Evolutionary conservation across 345 rosid species (phyloP).

Genomic region (Moricandia arvensis): DNA sequence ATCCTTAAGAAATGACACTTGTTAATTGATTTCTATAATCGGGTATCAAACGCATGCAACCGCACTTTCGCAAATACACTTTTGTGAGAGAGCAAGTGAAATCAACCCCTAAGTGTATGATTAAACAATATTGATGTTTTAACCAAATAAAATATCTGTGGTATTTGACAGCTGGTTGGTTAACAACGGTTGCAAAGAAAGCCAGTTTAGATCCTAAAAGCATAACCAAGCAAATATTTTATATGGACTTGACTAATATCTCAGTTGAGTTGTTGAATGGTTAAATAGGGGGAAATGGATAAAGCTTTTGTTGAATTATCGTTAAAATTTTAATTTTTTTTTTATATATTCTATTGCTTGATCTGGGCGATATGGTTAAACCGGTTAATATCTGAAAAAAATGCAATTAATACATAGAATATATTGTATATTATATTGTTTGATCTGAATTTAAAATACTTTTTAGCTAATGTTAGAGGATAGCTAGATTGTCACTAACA

Average conservation of each 20-base stretch:
- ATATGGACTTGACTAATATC: too few relatives aligned
- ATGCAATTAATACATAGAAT: too few relatives aligned
- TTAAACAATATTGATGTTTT: background rate
- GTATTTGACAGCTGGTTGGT: background rate
- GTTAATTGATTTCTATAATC: background rate
- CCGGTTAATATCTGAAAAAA: too few relatives aligned
- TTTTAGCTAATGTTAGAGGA: too few relatives aligned
- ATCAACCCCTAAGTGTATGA: background rate
- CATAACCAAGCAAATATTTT: background rate
- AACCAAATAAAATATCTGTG: background rate
- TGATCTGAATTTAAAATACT: too few relatives aligned
- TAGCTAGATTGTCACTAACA: too few relatives aligned
- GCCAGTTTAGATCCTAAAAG: background rate
- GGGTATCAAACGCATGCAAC: background rate
- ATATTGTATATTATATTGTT: too few relatives aligned
- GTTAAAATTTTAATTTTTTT: too few relatives aligned
- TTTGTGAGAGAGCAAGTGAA: background rate
- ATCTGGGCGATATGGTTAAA: too few relatives aligned
- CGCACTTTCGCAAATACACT: background rate
- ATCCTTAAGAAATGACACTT: background rate
- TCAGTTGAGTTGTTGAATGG: background rate
- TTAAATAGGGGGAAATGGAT: too few relatives aligned
- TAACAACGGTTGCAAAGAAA: background rate
- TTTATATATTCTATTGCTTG: too few relatives aligned
- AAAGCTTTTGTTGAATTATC: background rate